These are phyloP conservation scores for Hymenoscyphus fructigenus DNA, from an alignment of 2,329 filamentous ascomycete species.

Conservation along the genomic window DNA sequence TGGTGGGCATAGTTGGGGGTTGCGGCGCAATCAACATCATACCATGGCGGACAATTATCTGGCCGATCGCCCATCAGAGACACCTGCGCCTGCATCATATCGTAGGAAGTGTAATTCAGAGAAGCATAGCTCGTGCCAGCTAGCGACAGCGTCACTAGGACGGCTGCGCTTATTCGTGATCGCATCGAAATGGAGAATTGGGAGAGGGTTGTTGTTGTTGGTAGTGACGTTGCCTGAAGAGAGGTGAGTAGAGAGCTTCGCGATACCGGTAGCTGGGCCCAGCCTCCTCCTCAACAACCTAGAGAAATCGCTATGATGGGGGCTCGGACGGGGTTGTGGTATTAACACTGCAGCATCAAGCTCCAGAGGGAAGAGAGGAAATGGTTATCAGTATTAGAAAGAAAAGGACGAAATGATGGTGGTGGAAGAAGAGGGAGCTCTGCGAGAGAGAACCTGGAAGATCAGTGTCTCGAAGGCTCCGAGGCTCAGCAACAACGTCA, in stretches of 20 bases:
- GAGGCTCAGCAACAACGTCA: slow-evolving; percentile 1
- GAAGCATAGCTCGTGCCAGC: slow-evolving; percentile 43
- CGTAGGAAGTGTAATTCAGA: slow-evolving; percentile 58
- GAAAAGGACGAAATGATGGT: neutral
- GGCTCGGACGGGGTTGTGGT: neutral
- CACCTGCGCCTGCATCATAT: slow-evolving; percentile 64
- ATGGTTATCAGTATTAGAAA: neutral
- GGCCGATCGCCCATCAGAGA: slow-evolving; percentile 72
- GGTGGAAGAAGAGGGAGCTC: neutral
- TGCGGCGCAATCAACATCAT: slow-evolving; percentile 34
- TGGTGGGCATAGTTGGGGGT: slow-evolving; percentile 7
- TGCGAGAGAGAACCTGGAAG: neutral
- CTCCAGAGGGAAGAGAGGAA: neutral
- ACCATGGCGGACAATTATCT: slow-evolving; percentile 77
- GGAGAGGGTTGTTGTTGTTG: slow-evolving; percentile 16
- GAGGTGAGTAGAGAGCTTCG: neutral
- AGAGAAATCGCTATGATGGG: neutral
- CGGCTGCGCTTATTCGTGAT: slow-evolving; percentile 24
- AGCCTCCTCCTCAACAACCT: neutral
- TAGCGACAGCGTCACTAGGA: slow-evolving; percentile 40
- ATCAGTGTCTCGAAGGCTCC: neutral
- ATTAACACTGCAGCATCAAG: slow-evolving; percentile 4
- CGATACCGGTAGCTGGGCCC: neutral
- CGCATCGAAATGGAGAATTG: slow-evolving; percentile 24
- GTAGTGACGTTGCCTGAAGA: slow-evolving; percentile 12